Percentiles rank a stretch among this genome's conserved stretches.
Conservation (phyloP, 129 eudicot genomes). For the Tagetes patula region DNA sequence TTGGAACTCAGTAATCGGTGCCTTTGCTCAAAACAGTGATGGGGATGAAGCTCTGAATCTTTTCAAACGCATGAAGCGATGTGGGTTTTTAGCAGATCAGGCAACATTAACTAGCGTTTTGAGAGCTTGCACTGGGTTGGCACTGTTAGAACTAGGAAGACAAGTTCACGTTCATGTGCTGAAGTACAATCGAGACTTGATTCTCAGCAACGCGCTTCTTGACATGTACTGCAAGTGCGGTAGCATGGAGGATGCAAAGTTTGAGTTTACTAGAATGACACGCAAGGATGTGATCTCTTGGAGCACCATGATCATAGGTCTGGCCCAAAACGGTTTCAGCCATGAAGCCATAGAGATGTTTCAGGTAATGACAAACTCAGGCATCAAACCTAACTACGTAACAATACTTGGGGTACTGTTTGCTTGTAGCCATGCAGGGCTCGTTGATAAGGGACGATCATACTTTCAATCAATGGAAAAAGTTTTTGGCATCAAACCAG, state of each 20-base stretch:
- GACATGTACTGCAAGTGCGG: conserved; percentile 90
- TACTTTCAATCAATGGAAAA: conserved; percentile 60
- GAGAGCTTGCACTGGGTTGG: conserved; percentile 65
- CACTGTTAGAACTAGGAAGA: conserved; percentile 66
- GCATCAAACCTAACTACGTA: conserved; percentile 58
- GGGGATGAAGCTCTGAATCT: conserved; percentile 68
- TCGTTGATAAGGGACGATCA: conserved; percentile 44
- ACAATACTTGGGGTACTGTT: conserved; percentile 64
- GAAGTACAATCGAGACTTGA: conserved; percentile 59
- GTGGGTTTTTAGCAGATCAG: conserved; percentile 60
- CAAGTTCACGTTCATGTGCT: conserved; percentile 75
- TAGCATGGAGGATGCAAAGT: conserved; percentile 67
- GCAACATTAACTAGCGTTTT: conserved; percentile 64
- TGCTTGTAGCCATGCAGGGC: conserved; percentile 82
- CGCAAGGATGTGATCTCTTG: conserved; percentile 74
- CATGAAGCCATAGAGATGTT: conserved; percentile 53
- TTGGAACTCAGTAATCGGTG: conserved; percentile 80
- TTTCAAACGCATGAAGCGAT: conserved; percentile 64
- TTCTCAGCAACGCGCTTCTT: conserved; percentile 68
- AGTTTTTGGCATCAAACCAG: conserved; percentile 50
- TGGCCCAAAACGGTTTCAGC: conserved; percentile 79
- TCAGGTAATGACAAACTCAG: conserved; percentile 45
- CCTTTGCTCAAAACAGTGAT: conserved; percentile 64
- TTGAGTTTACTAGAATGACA: conserved; percentile 44
- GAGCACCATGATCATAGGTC: conserved; percentile 78